phyloP scores from a whole-genome alignment of 495 filamentous ascomycete species.

The Trichoderma virens region DNA sequence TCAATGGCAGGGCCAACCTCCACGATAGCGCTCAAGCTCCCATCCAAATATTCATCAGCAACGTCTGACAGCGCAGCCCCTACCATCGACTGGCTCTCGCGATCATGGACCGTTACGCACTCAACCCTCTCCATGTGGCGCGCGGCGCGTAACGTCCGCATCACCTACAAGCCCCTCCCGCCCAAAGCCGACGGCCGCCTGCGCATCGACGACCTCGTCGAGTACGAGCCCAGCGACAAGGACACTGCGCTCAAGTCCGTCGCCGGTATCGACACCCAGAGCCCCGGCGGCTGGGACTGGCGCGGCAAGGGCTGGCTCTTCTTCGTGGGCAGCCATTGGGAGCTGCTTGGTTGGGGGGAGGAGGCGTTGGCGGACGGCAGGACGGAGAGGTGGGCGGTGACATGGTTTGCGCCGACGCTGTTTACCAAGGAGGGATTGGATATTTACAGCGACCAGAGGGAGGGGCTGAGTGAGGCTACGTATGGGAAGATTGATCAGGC shows the following conservation, averaged over 20 bases:
- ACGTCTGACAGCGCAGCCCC: constrained; percentile 24
- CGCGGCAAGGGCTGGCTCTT: constrained; percentile 60
- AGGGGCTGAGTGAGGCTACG: constrained; percentile 42
- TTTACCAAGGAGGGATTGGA: constrained; percentile 73
- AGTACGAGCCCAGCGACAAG: constrained; percentile 46
- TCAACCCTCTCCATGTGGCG: constrained; percentile 73
- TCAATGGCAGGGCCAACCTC: neutral
- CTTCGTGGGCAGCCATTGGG: constrained; percentile 62
- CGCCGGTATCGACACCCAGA: constrained; percentile 53
- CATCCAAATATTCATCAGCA: constrained; percentile 33
- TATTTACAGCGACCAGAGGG: constrained; percentile 52
- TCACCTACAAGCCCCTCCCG: constrained; percentile 54
- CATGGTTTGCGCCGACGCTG: constrained; percentile 64
- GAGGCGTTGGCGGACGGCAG: constrained; percentile 21
- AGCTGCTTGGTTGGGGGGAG: constrained; percentile 63
- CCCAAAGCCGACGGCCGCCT: constrained; percentile 17
- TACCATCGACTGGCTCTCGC: constrained; percentile 49
- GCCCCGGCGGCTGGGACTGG: constrained; percentile 54
- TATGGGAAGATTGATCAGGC: constrained; percentile 35
- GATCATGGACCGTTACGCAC: constrained; percentile 70
- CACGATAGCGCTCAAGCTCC: constrained; percentile 30
- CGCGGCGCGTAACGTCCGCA: constrained; percentile 61
- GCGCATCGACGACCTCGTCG: constrained; percentile 59
- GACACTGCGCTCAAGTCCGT: constrained; percentile 47
- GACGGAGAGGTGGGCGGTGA: constrained; percentile 56